Evolutionary conservation across 2,329 filamentous ascomycete genomes (phyloP), one percentile per base, ranked within the genome.

Genomic region (Aspergillus proliferans): DNA sequence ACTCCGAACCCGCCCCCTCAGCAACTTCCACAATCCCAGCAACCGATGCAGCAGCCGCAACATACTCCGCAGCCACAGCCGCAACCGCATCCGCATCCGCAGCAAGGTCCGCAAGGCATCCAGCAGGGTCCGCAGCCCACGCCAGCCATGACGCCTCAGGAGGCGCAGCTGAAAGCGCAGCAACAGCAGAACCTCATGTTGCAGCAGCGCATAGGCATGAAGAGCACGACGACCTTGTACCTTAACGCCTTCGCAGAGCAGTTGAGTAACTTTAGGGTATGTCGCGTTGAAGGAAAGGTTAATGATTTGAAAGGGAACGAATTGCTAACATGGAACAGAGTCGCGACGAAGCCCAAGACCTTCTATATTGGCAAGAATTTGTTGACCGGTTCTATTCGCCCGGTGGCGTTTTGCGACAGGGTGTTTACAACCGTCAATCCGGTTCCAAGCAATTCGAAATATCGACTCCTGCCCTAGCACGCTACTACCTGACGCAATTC

Each of bases 401-500:
- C 0, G 80, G 79, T 24, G 90, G 88, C 7, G 82, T 89, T 7
- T 85, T 95, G 62, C 82, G 90, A 39, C 83, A 92, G 59, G 80
- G 83, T 3, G 75, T 94, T 14, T 77, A 69, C 56, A 70, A 72
- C 22, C 59, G 65, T 4, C 76, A 80, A 18, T 72, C 72, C 49
- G 81, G 84, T 41, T 76, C 85, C 48, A 96, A 94, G 72, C 83
- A 86, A 60, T 96, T 91, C 61, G 91, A 96, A 65, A 89, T 97
- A 44, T 81, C 85, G 2, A 88, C 82, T 50, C 82, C 90, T 3
- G 87, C 87, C 1, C 76, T 98, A 42, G 83, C 92, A 30, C 84
- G 92, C 61, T 97, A 93, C 68, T 96, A 95, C 66, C 83, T 87
- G 60, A 91, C 88, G 0, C 86, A 95, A 61, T 96, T 93, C 65